phyloP scores from a whole-genome alignment of 2,329 filamentous ascomycete genomes.

The Ceratocystis albifundus region DNA sequence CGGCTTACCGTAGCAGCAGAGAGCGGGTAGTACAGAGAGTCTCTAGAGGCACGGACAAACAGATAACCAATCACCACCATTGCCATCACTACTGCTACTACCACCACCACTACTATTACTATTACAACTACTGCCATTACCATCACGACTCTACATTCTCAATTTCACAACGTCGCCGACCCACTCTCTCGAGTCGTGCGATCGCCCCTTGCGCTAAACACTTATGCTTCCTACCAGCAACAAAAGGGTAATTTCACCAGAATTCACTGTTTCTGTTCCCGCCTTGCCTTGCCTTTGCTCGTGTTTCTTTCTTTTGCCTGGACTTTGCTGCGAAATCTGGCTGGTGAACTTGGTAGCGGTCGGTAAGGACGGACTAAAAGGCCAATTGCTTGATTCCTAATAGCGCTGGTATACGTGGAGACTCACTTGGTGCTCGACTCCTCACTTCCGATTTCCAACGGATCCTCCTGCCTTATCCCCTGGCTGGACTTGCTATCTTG shows the following conservation, averaged over 20 bases:
- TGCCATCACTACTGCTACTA: background rate
- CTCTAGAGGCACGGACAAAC: constrained; percentile 8
- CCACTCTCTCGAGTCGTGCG: constrained; percentile 22
- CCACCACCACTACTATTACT: background rate
- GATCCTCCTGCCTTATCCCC: too few relatives aligned
- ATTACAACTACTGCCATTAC: background rate
- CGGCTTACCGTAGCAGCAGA: constrained; percentile 9
- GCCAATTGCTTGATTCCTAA: too few relatives aligned
- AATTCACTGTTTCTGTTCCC: constrained; percentile 11
- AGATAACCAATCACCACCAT: background rate
- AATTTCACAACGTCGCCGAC: constrained; percentile 20
- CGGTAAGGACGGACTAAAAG: background rate
- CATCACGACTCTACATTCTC: constrained; percentile 7
- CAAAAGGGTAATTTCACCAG: constrained; percentile 23
- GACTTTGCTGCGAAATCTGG: background rate
- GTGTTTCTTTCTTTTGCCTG: background rate
- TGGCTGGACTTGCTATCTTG: too few relatives aligned
- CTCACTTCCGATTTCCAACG: too few relatives aligned
- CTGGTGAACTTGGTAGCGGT: background rate
- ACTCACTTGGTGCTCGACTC: too few relatives aligned
- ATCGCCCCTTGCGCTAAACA: constrained; percentile 21
- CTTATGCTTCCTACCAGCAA: constrained; percentile 24
- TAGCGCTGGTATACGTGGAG: too few relatives aligned
- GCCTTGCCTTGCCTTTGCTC: background rate
- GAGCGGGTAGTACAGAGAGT: constrained; percentile 10